Evolutionary conservation across 1,284 basidiomycete genomes (phyloP).

Genomic region (Ganoderma resinaceum): DNA sequence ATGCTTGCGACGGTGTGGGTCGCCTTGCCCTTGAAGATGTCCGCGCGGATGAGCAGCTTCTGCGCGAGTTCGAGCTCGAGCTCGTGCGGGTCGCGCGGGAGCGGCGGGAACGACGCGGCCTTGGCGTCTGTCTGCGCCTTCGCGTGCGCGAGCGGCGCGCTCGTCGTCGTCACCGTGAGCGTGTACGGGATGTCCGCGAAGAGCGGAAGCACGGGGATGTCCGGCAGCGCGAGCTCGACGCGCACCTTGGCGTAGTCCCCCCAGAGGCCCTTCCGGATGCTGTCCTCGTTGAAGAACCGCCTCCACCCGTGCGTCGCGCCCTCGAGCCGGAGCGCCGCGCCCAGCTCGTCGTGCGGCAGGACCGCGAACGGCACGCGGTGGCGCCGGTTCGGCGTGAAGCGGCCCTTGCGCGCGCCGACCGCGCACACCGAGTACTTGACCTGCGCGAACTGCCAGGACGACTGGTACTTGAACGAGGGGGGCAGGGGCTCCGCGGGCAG

Average conservation of each 20-base stretch:
- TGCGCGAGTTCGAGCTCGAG: neutral
- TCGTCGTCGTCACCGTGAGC: conserved; percentile 17
- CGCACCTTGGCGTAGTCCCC: conserved; percentile 31
- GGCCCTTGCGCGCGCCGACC: conserved; percentile 29
- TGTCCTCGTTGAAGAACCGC: conserved; percentile 8
- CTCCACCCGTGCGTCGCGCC: conserved; percentile 14
- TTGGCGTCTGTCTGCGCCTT: conserved; percentile 16
- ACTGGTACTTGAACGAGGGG: conserved; percentile 31
- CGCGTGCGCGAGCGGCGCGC: conserved; percentile 15
- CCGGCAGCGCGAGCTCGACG: conserved; percentile 28
- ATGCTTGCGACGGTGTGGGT: neutral
- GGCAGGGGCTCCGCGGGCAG: conserved; percentile 29
- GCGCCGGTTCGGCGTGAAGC: conserved; percentile 25
- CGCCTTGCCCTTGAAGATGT: neutral
- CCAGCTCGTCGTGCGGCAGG: conserved; percentile 26
- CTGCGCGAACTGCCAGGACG: neutral
- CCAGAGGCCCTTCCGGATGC: conserved; percentile 33
- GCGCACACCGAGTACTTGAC: conserved; percentile 31
- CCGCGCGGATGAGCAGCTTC: neutral
- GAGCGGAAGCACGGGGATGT: conserved; percentile 17
- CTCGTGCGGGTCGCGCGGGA: neutral
- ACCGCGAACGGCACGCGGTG: conserved; percentile 27
- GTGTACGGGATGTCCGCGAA: conserved; percentile 22
- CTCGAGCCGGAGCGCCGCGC: conserved; percentile 9
- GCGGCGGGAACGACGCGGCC: neutral